A percentile compares a stretch with the other conserved stretches of the same genome.
These are phyloP conservation scores for Plasmodium coatneyi DNA, from an alignment of 169 alveolate species.

Conservation along the genomic window DNA sequence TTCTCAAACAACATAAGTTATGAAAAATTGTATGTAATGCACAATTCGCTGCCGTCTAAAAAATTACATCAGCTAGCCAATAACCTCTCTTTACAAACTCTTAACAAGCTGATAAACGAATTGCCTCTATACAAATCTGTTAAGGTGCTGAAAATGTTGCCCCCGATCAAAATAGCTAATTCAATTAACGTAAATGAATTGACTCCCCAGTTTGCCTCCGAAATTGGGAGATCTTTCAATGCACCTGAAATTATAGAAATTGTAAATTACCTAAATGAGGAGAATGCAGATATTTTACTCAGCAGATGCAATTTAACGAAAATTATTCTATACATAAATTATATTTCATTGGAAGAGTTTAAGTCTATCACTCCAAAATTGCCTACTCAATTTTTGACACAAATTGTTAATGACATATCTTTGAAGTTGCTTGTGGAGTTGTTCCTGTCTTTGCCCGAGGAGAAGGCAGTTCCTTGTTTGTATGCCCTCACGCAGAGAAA, in stretches of 20 bases:
- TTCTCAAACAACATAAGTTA: constrained; percentile 25
- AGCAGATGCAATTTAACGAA: not conserved
- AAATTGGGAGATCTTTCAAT: constrained; percentile 25
- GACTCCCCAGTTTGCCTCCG: constrained; percentile 5
- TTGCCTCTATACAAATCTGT: constrained; percentile 62
- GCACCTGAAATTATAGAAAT: constrained; percentile 33
- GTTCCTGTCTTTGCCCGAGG: constrained; percentile 19
- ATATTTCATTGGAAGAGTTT: constrained; percentile 33
- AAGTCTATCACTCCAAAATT: constrained; percentile 5
- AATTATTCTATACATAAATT: constrained; percentile 48
- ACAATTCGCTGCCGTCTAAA: constrained; percentile 5
- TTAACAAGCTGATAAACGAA: constrained; percentile 25
- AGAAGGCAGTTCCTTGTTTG: constrained; percentile 24
- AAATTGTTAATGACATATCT: constrained; percentile 73
- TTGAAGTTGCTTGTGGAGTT: constrained; percentile 14
- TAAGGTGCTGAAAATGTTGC: constrained; percentile 15
- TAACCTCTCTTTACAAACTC: constrained; percentile 2
- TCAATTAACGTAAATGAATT: not conserved
- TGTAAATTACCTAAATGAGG: constrained; percentile 4
- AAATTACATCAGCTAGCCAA: constrained; percentile 16
- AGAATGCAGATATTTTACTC: constrained; percentile 15
- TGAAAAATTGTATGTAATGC: constrained; percentile 44
- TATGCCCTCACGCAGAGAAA: not conserved
- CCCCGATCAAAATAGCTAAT: constrained; percentile 20
- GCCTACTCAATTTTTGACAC: constrained; percentile 17